Conservation (phyloP, 2,329 filamentous ascomycete genomes). For the Neopestalotiopsis clavispora region DNA sequence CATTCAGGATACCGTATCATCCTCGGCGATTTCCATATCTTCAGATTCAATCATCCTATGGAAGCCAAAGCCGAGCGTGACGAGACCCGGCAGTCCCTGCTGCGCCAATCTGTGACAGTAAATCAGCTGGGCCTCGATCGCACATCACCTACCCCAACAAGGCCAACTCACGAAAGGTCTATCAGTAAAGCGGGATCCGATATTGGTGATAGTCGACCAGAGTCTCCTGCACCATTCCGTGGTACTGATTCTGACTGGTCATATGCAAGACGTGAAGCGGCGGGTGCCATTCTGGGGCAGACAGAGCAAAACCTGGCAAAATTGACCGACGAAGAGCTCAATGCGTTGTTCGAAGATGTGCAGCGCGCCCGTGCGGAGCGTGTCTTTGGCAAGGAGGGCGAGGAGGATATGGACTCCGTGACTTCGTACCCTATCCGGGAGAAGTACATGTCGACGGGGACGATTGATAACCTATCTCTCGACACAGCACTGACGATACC, state of each 20-base stretch:
- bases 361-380: slow-evolving; percentile 82
- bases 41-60: slow-evolving; percentile 96
- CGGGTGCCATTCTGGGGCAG: slow-evolving; percentile 79
- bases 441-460: slow-evolving; percentile 94
- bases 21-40: slow-evolving; percentile 97
- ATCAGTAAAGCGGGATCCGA: slow-evolving; percentile 82
- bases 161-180: slow-evolving; percentile 77
- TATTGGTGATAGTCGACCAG: slow-evolving; percentile 75
- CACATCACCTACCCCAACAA: slow-evolving; percentile 61
- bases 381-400: slow-evolving; percentile 75
- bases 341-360: slow-evolving; percentile 91
- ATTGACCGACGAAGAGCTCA: slow-evolving; percentile 91
- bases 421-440: slow-evolving; percentile 88
- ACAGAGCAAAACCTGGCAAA: slow-evolving; percentile 90
- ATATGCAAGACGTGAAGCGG: slow-evolving; percentile 90
- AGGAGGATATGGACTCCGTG: slow-evolving; percentile 88
- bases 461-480: slow-evolving; percentile 92
- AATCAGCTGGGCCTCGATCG: slow-evolving; percentile 65
- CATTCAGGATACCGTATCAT: slow-evolving; percentile 95
- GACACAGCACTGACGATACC: slow-evolving; percentile 95
- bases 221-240: slow-evolving; percentile 76
- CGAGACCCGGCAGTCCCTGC: slow-evolving; percentile 81
- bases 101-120: slow-evolving; percentile 80
- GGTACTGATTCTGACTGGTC: slow-evolving; percentile 93
- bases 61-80: slow-evolving; percentile 92